phyloP scores from a whole-genome alignment of 2,329 filamentous ascomycete genomes.

The Fusarium robinianum region DNA sequence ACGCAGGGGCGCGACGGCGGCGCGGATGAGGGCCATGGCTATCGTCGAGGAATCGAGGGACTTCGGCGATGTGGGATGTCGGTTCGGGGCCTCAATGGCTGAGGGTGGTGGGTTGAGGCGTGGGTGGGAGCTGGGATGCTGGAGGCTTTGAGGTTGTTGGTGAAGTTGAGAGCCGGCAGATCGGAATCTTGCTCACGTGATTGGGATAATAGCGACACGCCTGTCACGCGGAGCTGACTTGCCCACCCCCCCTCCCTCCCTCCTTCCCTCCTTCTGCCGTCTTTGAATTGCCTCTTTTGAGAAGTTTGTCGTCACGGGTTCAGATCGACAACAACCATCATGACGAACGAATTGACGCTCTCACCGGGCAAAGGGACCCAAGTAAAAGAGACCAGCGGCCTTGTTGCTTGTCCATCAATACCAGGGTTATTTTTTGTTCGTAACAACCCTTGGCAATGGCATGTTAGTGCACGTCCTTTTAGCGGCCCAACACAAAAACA shows the following conservation, averaged over 20 bases:
- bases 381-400: too few species aligned
- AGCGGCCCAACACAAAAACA: slow-evolving; percentile 16
- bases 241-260: slow-evolving; percentile 5
- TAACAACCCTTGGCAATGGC: slow-evolving; percentile 14
- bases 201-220: slow-evolving; percentile 11
- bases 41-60: slow-evolving; percentile 21
- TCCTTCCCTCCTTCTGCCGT: too few species aligned
- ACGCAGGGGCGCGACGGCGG: slow-evolving; percentile 44
- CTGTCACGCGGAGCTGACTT: slow-evolving; percentile 2
- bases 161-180: slow-evolving; percentile 31
- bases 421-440: too few species aligned
- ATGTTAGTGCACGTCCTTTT: slow-evolving; percentile 19
- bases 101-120: slow-evolving; percentile 24
- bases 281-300: too few species aligned
- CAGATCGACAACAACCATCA: too few species aligned
- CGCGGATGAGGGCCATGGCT: slow-evolving; percentile 45
- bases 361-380: too few species aligned
- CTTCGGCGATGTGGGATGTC: slow-evolving; percentile 31
- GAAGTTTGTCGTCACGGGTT: too few species aligned
- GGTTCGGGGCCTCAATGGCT: slow-evolving; percentile 39
- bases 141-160: slow-evolving; percentile 26
- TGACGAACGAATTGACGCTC: too few species aligned
- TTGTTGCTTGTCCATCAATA: too few species aligned
- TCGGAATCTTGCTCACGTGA: slow-evolving; percentile 35
- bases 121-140: slow-evolving; percentile 28